Evolutionary conservation across 177 flowering plant genomes (phyloP), one percentile per base, ranked within the genome.

Genomic region (Tripterygium wilfordii): DNA sequence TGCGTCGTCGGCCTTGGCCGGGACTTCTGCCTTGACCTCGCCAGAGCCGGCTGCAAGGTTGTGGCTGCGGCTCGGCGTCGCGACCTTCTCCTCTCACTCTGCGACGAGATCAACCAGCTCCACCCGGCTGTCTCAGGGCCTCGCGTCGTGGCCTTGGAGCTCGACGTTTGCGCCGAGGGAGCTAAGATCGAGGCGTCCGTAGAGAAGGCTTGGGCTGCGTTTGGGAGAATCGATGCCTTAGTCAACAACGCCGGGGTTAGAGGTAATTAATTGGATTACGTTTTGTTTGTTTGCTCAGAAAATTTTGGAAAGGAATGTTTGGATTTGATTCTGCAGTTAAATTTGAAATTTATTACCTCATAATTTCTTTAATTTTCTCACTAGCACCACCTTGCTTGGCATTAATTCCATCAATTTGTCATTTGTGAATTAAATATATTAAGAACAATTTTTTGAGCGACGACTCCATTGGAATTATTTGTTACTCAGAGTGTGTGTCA

Each of bases 181-280:
- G 6, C 58, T 12, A n/a, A 61, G 17, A 67, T 79, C 31, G 57
- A 72, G 13, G 41, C 41, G 15, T 52, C 68, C 9, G 74, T 74
- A 0, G 27, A 45, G 29, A 56, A 28, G 36, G 85, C 76, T 33
- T 79, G 82, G 82, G 71, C 61, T 2, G 68, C 63, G 5, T 77
- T 79, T 49, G 85, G 85, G 6, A 51, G 49, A 0, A 63, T 79
- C 41, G 76, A 79, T 47, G 74, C 61, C 3, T 53, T 79, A 56
- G 32, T 79, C 17, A 79, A 79, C 38, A 76, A 76, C 31, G 85
- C 85, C 3, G 82, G 82, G 5, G 19, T 71, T 26, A 60, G 79
- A 61, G 84, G 84, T 77, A 45, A 22, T 0, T 10, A 21, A 29
- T 4, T 24, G 13, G 36, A 5, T 15, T 36, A 22, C 35, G 2